Evolutionary conservation across 148 eudicot species (phyloP), one percentile per base, ranked within the genome.

Genomic region (Spergularia marina): DNA sequence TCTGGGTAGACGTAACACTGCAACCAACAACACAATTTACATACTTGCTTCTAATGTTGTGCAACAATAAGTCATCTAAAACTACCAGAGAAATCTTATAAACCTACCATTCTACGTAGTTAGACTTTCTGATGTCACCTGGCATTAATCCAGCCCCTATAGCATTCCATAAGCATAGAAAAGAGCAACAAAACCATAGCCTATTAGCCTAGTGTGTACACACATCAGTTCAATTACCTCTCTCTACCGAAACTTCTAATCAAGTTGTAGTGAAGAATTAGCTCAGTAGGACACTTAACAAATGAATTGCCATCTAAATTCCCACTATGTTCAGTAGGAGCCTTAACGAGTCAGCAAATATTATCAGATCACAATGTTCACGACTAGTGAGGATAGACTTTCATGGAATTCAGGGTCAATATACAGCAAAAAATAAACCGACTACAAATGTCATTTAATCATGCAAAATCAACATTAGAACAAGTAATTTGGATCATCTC

Each of bases 191-290:
- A 30, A 30, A 30, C 0, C 36, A 2, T 30, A 30, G 36, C 36
- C 1, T 30, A 30, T 10, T 20, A 65, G 55, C 16, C 34, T 53
- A 36, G 16, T 10, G 49, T 8, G 7, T 61, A 57, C 34, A 70
- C 53, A 36, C n/a, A n/a, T n/a, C 53, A 54, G 54, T 59, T 60
- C 23, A 12, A 55, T 23, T 90, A 92, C 99, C 97, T 95, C 99
- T 77, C 99, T 84, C 77, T 83, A 96, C 12, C 97, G 99, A 58
- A 96, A 96, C 87, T 85, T 95, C 75, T 95, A 96, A 86, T 95
- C 99, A 75, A 95, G 90, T n/a, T n/a, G n/a, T n/a, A n/a, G n/a
- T 30, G 36, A 30, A 30, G 2, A 30, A 30, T 30, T 30, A 30
- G 36, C 36, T 30, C 36, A 30, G 4, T 30, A 30, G 4, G 4